Evolutionary conservation across 192 early-diverging fungal species (phyloP).

Genomic region (Radiomyces spectabilis): DNA sequence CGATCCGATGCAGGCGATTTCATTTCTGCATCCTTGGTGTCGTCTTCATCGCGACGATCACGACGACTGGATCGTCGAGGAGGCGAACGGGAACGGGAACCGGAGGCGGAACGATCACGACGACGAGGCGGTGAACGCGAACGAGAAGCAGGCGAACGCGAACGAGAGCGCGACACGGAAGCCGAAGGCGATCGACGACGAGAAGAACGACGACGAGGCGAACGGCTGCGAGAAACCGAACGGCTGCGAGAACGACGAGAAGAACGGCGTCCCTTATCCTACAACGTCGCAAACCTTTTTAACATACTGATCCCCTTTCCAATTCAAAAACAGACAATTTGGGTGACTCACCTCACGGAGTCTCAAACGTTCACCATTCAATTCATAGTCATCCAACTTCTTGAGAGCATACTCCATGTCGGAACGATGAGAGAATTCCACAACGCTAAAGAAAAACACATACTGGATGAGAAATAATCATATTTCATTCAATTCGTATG

Average conservation of each 20-base stretch:
- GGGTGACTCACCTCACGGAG: conserved; percentile 54
- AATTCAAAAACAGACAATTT: conserved; percentile 3
- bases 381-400: conserved; percentile 71
- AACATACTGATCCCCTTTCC: conserved; percentile 16
- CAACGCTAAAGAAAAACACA: conserved; percentile 51
- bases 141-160: conserved; percentile 25
- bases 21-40: conserved; percentile 1
- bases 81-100: not conserved
- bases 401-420: conserved; percentile 83
- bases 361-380: conserved; percentile 58
- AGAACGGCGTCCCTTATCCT: conserved; percentile 38
- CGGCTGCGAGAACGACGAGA: not conserved
- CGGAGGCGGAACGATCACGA: conserved; percentile 5
- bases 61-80: conserved; percentile 12
- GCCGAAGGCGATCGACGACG: conserved; percentile 27
- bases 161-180: conserved; percentile 33
- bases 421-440: conserved; percentile 76
- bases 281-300: conserved; percentile 54
- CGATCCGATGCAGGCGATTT: conserved; percentile 5
- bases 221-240: conserved; percentile 1
- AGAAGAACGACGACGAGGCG: conserved; percentile 41
- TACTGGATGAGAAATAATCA: not conserved
- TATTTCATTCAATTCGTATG: not conserved
- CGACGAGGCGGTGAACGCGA: conserved; percentile 4
- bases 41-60: conserved; percentile 6